Conservation (phyloP, 768 basidiomycete genomes). For the Trametes sanguinea region DNA sequence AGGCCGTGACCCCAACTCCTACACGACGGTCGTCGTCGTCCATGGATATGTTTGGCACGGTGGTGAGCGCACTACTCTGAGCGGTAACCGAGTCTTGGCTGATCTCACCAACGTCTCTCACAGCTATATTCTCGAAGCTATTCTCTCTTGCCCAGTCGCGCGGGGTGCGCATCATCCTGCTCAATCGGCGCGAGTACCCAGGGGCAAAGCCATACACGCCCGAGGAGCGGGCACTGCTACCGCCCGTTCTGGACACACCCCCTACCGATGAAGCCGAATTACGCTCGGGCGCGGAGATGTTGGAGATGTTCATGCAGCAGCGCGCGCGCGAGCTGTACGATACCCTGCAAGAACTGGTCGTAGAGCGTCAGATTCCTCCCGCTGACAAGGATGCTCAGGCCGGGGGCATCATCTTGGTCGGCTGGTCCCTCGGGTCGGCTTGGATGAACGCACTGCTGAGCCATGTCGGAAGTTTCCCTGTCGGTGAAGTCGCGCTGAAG, state of each 20-base stretch:
- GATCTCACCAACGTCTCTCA: not conserved
- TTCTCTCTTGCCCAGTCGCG: slow-evolving; percentile 17
- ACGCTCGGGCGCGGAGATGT: slow-evolving; percentile 2
- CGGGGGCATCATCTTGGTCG: slow-evolving; percentile 13
- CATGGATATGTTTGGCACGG: slow-evolving; percentile 13
- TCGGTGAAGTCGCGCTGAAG: not conserved
- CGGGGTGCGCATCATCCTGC: slow-evolving; percentile 21
- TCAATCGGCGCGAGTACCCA: slow-evolving; percentile 28
- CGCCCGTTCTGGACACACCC: not conserved
- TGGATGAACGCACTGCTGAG: slow-evolving; percentile 14
- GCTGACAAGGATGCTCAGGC: not conserved
- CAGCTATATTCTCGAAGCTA: slow-evolving; percentile 6
- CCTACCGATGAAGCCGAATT: not conserved
- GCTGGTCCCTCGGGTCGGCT: slow-evolving; percentile 18
- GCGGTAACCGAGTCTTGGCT: not conserved
- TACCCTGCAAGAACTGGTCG: not conserved
- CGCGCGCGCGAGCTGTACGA: slow-evolving; percentile 11
- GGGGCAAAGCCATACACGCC: slow-evolving; percentile 20
- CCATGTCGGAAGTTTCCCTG: slow-evolving; percentile 1
- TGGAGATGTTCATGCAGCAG: slow-evolving; percentile 5
- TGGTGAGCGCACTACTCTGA: not conserved
- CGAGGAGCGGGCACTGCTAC: slow-evolving; percentile 16
- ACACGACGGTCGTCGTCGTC: slow-evolving; percentile 1
- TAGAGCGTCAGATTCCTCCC: slow-evolving; percentile 2
- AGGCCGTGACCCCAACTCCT: not conserved